A percentile compares a stretch with the other conserved stretches of the same genome.
phyloP scores from a whole-genome alignment of 768 basidiomycete genomes.

The Macrolepiota dolichaula region DNA sequence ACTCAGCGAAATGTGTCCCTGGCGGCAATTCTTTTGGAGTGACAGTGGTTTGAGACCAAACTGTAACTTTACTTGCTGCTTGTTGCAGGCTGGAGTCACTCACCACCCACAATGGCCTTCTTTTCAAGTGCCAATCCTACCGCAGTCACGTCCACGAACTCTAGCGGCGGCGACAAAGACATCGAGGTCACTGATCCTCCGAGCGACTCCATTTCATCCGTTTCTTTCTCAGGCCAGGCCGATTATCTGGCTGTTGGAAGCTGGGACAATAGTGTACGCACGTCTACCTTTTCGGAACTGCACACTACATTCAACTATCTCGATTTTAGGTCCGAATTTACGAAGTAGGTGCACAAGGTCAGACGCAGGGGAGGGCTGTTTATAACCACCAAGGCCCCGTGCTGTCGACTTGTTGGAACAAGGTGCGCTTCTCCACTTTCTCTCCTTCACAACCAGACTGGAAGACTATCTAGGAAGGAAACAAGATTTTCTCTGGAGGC shows the following conservation, averaged over 20 bases:
- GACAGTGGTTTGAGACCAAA: slow-evolving; percentile 7
- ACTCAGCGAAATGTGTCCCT: slow-evolving; percentile 1
- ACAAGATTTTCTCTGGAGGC: slow-evolving; percentile 87
- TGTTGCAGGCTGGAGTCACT: slow-evolving; percentile 17
- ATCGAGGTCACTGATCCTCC: slow-evolving; percentile 81
- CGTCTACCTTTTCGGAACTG: not conserved
- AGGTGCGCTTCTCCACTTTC: slow-evolving; percentile 43
- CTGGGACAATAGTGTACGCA: slow-evolving; percentile 88
- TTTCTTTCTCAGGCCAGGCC: slow-evolving; percentile 81
- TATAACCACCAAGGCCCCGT: slow-evolving; percentile 91
- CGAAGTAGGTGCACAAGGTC: slow-evolving; percentile 77
- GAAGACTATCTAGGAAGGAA: slow-evolving; percentile 63
- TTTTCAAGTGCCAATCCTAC: slow-evolving; percentile 30
- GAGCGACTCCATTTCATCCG: slow-evolving; percentile 79
- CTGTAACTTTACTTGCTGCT: not conserved
- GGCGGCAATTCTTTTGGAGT: not conserved
- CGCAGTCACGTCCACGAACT: slow-evolving; percentile 27
- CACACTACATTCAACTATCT: slow-evolving; percentile 11
- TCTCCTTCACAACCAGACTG: slow-evolving; percentile 6
- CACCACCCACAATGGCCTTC: slow-evolving; percentile 34
- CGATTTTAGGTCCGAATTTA: slow-evolving; percentile 81
- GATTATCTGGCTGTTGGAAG: slow-evolving; percentile 91
- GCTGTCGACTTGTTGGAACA: slow-evolving; percentile 86
- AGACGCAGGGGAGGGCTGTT: slow-evolving; percentile 86
- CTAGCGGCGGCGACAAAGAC: slow-evolving; percentile 62